These are phyloP conservation scores for Spinacia oleracea DNA, from an alignment of 179 eudicot genomes.

Conservation along the genomic window DNA sequence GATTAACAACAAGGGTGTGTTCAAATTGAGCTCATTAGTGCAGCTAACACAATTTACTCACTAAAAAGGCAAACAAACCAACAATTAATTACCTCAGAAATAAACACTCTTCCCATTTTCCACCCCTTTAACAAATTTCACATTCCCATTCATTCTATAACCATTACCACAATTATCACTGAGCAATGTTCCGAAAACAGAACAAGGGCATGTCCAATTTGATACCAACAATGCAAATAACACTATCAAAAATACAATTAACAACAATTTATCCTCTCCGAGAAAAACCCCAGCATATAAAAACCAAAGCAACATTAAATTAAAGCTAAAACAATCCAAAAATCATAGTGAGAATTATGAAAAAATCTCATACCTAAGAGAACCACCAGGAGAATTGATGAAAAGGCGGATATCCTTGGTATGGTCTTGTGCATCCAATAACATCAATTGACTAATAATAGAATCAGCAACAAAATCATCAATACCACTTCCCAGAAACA, in stretches of 20 bases:
- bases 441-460: slow-evolving; percentile 65
- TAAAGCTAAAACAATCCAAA: background rate
- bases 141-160: background rate
- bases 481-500: slow-evolving; percentile 62
- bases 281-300: background rate
- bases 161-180: background rate
- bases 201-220: background rate
- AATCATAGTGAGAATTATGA: background rate
- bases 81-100: no score
- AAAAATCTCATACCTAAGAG: slow-evolving; percentile 49
- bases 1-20: background rate
- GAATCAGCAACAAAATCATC: slow-evolving; percentile 87
- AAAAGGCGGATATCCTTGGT: slow-evolving; percentile 77
- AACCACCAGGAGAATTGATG: slow-evolving; percentile 80
- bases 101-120: background rate
- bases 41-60: background rate
- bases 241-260: background rate
- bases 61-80: background rate
- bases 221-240: background rate
- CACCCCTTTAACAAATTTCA: background rate
- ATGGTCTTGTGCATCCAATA: slow-evolving; percentile 82
- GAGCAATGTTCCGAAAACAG: background rate
- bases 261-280: background rate
- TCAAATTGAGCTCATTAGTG: background rate
- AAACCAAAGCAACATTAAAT: background rate